Percentiles rank a stretch among this genome's conserved stretches.
Conservation (phyloP, 2,329 filamentous ascomycete genomes). For the Verruconis gallopava region DNA sequence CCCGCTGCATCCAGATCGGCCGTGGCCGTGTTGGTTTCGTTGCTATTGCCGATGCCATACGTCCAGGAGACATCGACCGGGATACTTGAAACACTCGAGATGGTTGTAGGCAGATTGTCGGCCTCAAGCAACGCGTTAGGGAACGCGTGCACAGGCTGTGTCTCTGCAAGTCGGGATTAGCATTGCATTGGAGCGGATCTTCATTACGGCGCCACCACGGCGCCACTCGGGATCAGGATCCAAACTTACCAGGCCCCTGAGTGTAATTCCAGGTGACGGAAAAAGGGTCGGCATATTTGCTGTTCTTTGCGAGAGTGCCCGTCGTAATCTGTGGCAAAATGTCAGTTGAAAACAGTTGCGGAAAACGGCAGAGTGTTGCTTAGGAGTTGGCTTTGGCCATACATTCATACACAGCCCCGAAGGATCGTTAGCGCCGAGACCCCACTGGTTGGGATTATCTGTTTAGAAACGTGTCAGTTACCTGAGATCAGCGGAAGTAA, state of each 20-base stretch:
- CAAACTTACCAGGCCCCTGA: conserved; percentile 21
- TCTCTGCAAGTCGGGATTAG: conserved; percentile 4
- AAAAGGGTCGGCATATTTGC: conserved; percentile 34
- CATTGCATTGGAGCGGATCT: not conserved
- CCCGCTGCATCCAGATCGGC: conserved; percentile 17
- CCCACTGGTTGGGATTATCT: conserved; percentile 48
- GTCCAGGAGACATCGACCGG: conserved; percentile 37
- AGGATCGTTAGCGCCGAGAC: conserved; percentile 21
- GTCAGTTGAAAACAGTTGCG: too few relatives aligned
- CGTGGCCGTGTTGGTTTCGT: conserved; percentile 24
- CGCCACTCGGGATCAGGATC: not conserved
- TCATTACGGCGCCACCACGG: not conserved
- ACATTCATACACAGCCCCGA: conserved; percentile 41
- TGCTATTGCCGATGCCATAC: conserved; percentile 34
- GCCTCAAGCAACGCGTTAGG: conserved; percentile 39
- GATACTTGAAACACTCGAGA: conserved; percentile 29
- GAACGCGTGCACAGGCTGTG: conserved; percentile 40
- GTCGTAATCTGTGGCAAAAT: conserved; percentile 9
- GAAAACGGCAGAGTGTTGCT: not conserved
- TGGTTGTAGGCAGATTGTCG: conserved; percentile 29
- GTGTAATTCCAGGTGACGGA: conserved; percentile 42
- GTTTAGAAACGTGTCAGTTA: conserved; percentile 5
- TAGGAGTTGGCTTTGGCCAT: conserved; percentile 18
- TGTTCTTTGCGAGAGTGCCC: conserved; percentile 31
- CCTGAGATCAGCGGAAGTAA: too few relatives aligned